Evolutionary conservation across 805 yeast genomes (phyloP), one percentile per base, ranked within the genome.

Genomic region (Pichia insulana): DNA sequence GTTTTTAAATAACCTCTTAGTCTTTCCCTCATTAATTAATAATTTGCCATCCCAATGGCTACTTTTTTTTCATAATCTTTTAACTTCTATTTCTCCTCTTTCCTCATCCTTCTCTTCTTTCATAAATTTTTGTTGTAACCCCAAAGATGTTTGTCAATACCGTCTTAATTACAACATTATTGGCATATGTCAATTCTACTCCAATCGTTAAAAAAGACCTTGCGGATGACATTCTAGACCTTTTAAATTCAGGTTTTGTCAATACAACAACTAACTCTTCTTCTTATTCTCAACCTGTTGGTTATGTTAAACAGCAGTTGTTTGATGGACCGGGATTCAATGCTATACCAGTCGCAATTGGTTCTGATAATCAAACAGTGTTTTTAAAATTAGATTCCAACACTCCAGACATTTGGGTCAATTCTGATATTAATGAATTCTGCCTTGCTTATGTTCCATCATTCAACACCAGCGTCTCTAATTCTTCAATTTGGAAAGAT

Each of bases 321-420:
- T 13, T 30, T 2, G 9, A 19, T 17, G 42, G 35, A 19, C 30
- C 26, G 6, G 47, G 36, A 28, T 50, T 48, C 22, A 70, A 67
- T 46, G 58, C 71, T 3, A 68, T 69, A 4, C 59, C 61, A 7
- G 44, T 73, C 27, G 45, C 55, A 12, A 55, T 81, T 32, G 88
- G 88, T 12, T 69, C 80, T 0, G 70, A 78, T 1, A 54, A 65
- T 2, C 78, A 78, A 52, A 59, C 65, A 13, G 61, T 78, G 4
- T 64, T 63, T 12, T 71, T 79, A 10, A 58, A 77, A 34, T 54
- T 80, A 17, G 88, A 80, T 50, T 78, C 86, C 2, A 86, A 84
- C 2, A 76, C 84, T 0, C 69, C 80, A 0, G 85, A 79, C 50
- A 62, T 80, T 11, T 80, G 84, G 83, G 74, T 78, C 16, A 65